Base-by-base conservation (phyloP, 2,329 filamentous ascomycete species). In the Scedosporium apiospermum region DNA sequence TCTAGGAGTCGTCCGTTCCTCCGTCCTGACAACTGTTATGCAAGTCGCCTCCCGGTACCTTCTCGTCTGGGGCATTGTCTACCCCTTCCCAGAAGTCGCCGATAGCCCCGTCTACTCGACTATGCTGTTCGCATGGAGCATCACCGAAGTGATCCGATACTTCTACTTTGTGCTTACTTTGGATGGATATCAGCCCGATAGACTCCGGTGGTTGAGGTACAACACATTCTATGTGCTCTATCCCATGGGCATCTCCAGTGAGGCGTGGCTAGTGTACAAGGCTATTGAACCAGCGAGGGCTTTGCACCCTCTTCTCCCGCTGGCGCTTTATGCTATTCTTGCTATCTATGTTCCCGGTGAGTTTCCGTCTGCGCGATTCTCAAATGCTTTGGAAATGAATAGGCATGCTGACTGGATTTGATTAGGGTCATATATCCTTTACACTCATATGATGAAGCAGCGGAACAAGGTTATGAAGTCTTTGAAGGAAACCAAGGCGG, bases 181-280 rank as follows among this genome's bases (percentile, higher is more conserved):
- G 38, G 77, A 80, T 66, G 81, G 84, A 30, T 72, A 76, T 64
- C 84, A 89, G 34, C 90, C 92, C 0, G 72, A 70, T 0, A 78
- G 81, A 64, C 82, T 96, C 71, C 86, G 85, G 44, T 96, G 91
- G 89, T 78, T 96, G 75, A 82, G 92, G 69, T 93, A 97, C 76
- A 96, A 96, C 74, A 92, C 90, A 6, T 99, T 99, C 77, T 91
- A 91, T 69, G 78, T 97, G 44, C 83, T 99, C 23, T 99, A 99
- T 76, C 95, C 95, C 1, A 73, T 98, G 64, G 95, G 95, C 51
- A 97, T 98, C 71, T 80, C 83, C 49, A 95, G 90, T 76, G 95
- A 99, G 81, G 90, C 89, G 70, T 85, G 83, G 75, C 82, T 97
- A 70, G 87, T 98, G 61, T 91, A 86, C 72, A 79, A 82, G 63